phyloP scores from a whole-genome alignment of 805 yeast species.

The Teunomyces panamensis region DNA sequence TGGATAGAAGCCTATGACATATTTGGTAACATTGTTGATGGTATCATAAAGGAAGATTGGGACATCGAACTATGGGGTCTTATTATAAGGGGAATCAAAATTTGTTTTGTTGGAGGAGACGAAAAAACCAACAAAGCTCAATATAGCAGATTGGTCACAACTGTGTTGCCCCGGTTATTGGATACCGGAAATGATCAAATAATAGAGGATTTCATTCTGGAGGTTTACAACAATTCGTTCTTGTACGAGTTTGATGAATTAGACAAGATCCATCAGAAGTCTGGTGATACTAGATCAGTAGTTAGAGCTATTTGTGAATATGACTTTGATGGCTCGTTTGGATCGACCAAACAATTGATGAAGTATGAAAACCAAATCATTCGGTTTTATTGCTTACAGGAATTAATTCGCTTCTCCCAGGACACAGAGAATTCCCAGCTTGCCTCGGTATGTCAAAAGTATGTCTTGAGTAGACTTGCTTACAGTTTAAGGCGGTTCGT shows the following conservation, averaged over 20 bases:
- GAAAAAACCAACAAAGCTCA: slow-evolving; percentile 47
- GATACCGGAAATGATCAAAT: slow-evolving; percentile 15
- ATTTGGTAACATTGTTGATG: slow-evolving; percentile 32
- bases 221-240: slow-evolving; percentile 59
- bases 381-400: slow-evolving; percentile 53
- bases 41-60: slow-evolving; percentile 20
- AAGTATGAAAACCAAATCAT: slow-evolving; percentile 45
- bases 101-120: slow-evolving; percentile 31
- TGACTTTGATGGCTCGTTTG: slow-evolving; percentile 39
- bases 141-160: slow-evolving; percentile 39
- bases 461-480: slow-evolving; percentile 55
- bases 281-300: slow-evolving; percentile 7
- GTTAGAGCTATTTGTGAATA: background rate
- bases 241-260: slow-evolving; percentile 55
- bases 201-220: slow-evolving; percentile 43
- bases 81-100: slow-evolving; percentile 38
- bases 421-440: slow-evolving; percentile 14
- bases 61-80: slow-evolving; percentile 36
- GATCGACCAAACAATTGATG: slow-evolving; percentile 55
- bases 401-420: slow-evolving; percentile 44
- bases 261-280: slow-evolving; percentile 29
- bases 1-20: slow-evolving; percentile 55
- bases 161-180: slow-evolving; percentile 41
- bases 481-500: slow-evolving; percentile 61
- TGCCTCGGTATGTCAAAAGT: slow-evolving; percentile 23